Evolutionary conservation across 1,284 basidiomycete genomes (phyloP).

Genomic region (Peniophora sp.): DNA sequence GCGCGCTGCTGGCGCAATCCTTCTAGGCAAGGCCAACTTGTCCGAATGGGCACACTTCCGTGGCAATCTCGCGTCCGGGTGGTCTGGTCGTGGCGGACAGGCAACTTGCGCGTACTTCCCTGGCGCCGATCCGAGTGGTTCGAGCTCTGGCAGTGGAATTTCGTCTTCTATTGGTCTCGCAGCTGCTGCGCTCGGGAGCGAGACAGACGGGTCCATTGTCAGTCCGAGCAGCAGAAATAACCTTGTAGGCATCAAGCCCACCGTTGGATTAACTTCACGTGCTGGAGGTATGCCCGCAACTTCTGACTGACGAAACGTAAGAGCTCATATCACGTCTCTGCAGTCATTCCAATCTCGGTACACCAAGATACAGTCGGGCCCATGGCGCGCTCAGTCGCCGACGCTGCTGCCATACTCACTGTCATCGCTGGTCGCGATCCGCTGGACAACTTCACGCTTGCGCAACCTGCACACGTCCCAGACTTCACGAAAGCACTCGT

Average conservation of each 20-base stretch:
- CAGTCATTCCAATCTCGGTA: slow-evolving; percentile 53
- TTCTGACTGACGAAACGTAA: not conserved
- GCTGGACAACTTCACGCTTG: slow-evolving; percentile 54
- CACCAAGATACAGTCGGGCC: slow-evolving; percentile 64
- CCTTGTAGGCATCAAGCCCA: slow-evolving; percentile 53
- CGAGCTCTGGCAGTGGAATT: slow-evolving; percentile 26
- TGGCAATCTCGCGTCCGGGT: slow-evolving; percentile 18
- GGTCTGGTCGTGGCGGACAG: slow-evolving; percentile 22
- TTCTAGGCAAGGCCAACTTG: slow-evolving; percentile 27
- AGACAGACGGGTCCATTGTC: slow-evolving; percentile 21
- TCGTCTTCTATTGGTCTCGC: slow-evolving; percentile 6
- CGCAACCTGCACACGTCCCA: slow-evolving; percentile 44
- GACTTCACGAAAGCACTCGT: slow-evolving; percentile 48
- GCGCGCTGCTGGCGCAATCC: slow-evolving; percentile 34
- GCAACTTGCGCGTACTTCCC: slow-evolving; percentile 13
- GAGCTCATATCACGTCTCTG: not conserved
- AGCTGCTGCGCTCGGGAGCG: slow-evolving; percentile 21
- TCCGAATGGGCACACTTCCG: slow-evolving; percentile 23
- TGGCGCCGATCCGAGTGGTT: slow-evolving; percentile 23
- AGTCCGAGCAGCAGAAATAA: slow-evolving; percentile 42
- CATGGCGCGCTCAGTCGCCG: slow-evolving; percentile 48
- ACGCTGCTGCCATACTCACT: slow-evolving; percentile 52
- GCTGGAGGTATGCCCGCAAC: slow-evolving; percentile 37
- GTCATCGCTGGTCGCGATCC: slow-evolving; percentile 53
- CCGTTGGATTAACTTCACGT: slow-evolving; percentile 55